Conservation (phyloP, 1,284 basidiomycete genomes). For the Ganoderma lucidum region DNA sequence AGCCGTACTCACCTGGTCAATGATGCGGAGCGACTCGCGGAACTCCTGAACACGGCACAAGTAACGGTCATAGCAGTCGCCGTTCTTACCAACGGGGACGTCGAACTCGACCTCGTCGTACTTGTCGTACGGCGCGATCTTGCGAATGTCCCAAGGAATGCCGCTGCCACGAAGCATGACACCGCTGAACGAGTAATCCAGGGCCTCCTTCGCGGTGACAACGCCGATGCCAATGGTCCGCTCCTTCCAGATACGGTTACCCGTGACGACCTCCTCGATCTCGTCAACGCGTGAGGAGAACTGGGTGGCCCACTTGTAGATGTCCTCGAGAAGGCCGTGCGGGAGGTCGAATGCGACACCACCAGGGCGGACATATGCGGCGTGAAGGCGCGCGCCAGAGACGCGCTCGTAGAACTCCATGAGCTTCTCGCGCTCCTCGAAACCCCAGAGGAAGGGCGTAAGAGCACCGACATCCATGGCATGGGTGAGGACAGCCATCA, state of each 20-base stretch:
- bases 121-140: conserved; percentile 94
- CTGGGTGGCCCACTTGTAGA: conserved; percentile 98
- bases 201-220: conserved; percentile 92
- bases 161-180: conserved; percentile 98
- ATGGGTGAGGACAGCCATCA: conserved; percentile 98
- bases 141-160: conserved; percentile 95
- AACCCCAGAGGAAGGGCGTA: conserved; percentile 99
- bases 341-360: conserved; percentile 98
- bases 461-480: conserved; percentile 98
- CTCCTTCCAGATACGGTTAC: conserved; percentile 98
- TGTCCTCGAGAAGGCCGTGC: conserved; percentile 96
- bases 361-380: conserved; percentile 98
- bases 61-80: conserved; percentile 97
- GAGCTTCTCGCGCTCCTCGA: conserved; percentile 99
- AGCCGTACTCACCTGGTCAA: conserved; percentile 68
- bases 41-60: conserved; percentile 98
- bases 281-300: conserved; percentile 93
- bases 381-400: conserved; percentile 96
- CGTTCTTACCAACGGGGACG: conserved; percentile 94
- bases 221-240: conserved; percentile 92
- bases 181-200: conserved; percentile 95
- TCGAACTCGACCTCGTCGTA: conserved; percentile 99
- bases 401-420: conserved; percentile 99
- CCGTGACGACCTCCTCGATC: conserved; percentile 97
- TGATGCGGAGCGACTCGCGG: conserved; percentile 93